phyloP scores from a whole-genome alignment of 352 stramenopile genomes.

The Phytophthora meadii region DNA sequence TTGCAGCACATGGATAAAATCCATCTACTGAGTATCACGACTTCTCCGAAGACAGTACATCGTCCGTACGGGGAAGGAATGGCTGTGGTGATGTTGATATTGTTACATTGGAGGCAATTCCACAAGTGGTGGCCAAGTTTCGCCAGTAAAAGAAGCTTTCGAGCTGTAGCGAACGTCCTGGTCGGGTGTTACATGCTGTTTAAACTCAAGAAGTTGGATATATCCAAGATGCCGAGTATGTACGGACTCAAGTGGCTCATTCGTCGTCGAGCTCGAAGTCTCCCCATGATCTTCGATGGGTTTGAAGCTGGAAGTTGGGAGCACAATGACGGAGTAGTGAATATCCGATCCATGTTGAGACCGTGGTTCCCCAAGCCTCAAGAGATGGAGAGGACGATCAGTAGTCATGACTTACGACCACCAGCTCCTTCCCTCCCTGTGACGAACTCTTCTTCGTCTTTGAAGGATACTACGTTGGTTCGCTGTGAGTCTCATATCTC shows the following conservation, averaged over 20 bases:
- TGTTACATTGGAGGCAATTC: conserved; percentile 34
- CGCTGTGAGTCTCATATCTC: conserved; percentile 78
- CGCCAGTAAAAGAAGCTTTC: conserved; percentile 11
- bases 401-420: conserved; percentile 22
- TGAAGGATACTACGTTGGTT: conserved; percentile 34
- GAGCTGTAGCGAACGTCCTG: conserved; percentile 21
- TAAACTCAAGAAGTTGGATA: conserved; percentile 59
- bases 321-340: conserved; percentile 80
- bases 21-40: conserved; percentile 77
- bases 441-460: conserved; percentile 47
- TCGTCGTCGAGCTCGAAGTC: conserved; percentile 46
- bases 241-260: conserved; percentile 73
- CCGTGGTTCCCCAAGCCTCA: conserved; percentile 69
- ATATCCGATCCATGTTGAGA: conserved; percentile 74
- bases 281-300: conserved; percentile 70
- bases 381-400: conserved; percentile 47
- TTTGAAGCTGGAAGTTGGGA: conserved; percentile 68
- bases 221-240: conserved; percentile 70
- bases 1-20: conserved; percentile 69
- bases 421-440: conserved; percentile 44
- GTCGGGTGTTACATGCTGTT: conserved; percentile 37
- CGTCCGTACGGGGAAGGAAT: conserved; percentile 41
- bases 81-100: conserved; percentile 19
- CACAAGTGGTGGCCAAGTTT: conserved; percentile 31
- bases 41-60: conserved; percentile 55